Evolutionary conservation across 1,284 basidiomycete species (phyloP), one percentile per base, ranked within the genome.

Genomic region (Acaromyces ingoldii): DNA sequence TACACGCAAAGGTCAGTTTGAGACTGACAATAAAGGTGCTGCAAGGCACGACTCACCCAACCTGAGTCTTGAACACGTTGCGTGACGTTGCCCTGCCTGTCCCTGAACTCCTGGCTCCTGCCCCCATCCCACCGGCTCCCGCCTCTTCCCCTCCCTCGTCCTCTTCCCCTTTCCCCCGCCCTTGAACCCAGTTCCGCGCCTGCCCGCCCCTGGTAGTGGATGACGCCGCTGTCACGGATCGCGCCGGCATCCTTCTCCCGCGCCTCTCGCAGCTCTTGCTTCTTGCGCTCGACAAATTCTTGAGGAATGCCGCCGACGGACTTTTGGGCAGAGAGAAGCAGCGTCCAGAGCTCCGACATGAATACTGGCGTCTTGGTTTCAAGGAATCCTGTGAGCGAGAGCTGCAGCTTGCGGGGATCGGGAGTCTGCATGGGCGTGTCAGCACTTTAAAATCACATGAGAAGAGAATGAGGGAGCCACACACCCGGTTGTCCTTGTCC

Each of bases 211-310:
- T 59, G 70, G 43, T 62, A 34, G 49, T 45, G 39, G 24, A 70
- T 60, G 41, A 67, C 69, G 25, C 74, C 64, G 26, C 74, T 54
- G 78, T 88, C 87, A 46, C 84, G 83, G 40, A 89, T 79, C 6
- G 83, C 82, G 13, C 82, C 80, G 13, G 81, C 80, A 59, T 88
- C 88, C 40, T 74, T 71, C 53, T 82, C 84, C 63, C 86, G 84
- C 42, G 83, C 80, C n/a, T 84, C 80, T 26, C 88, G 81, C 81
- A 97, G 84, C 77, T 98, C 93, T 68, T 84, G 84, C 78, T 98
- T 98, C 79, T 97, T 97, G 73, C 89, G 86, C 68, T 96, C 91
- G 21, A 98, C 85, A 72, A 97, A 91, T 22, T 86, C 86, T n/a
- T 84, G 83, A 2, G 93, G 93, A 0, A 98, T 89, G 57, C 91